These are phyloP conservation scores for Penicillium decumbens DNA, from an alignment of 2,329 filamentous ascomycete species.

Conservation along the genomic window DNA sequence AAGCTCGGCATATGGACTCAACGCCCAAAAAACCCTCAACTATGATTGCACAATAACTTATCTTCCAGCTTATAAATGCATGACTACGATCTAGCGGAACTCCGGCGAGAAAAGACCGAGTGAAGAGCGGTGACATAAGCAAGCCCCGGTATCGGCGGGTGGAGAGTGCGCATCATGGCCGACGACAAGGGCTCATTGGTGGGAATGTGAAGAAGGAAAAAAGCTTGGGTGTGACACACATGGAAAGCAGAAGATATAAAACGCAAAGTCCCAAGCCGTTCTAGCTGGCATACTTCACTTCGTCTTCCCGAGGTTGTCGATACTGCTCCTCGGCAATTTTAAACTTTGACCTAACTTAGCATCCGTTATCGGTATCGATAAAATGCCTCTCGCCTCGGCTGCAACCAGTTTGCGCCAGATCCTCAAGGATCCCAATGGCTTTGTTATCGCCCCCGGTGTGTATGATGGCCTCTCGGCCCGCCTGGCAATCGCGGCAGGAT, in stretches of 20 bases:
- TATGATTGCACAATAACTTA: too few relatives aligned
- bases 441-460: conserved; percentile 48
- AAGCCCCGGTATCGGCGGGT: conserved; percentile 16
- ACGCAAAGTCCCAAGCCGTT: neutral
- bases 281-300: neutral
- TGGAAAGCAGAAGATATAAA: conserved; percentile 3
- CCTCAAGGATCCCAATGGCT: conserved; percentile 31
- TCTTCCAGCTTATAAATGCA: too few relatives aligned
- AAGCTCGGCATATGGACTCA: neutral
- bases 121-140: conserved; percentile 8
- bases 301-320: neutral
- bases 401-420: conserved; percentile 33
- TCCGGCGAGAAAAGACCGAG: conserved; percentile 9
- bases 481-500: conserved; percentile 47
- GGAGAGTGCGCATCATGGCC: conserved; percentile 16
- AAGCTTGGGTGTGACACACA: conserved; percentile 5
- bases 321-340: neutral
- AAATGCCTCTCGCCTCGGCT: conserved; percentile 25
- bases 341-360: neutral
- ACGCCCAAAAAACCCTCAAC: neutral
- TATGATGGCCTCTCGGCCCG: conserved; percentile 50
- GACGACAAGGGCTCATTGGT: conserved; percentile 6
- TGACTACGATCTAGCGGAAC: too few relatives aligned
- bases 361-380: conserved; percentile 2
- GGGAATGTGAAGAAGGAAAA: conserved; percentile 13